Base-by-base conservation (phyloP, 2,329 filamentous ascomycete species). In the Nemania abortiva region DNA sequence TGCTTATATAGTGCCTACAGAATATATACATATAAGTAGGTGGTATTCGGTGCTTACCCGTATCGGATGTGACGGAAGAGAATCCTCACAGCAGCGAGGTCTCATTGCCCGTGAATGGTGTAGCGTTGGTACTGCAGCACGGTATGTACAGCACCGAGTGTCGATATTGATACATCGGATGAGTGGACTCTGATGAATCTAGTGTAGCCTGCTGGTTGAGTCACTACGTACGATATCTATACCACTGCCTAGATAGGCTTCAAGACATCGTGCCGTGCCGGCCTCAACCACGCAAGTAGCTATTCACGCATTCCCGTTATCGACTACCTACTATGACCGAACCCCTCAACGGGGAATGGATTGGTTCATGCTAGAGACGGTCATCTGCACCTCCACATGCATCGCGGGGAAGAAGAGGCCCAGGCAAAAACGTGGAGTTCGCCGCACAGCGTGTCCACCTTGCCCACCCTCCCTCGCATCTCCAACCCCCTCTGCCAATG, bases 321-420 rank as follows among this genome's bases (percentile, higher is more conserved):
- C 24, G 37, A 57, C 29, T 29, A 29, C 45, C 24, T 29, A 57
- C 29, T n/a, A 34, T 15, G 47, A 39, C 47, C 66, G 69, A 75
- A 77, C 67, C 65, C 63, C 64, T 70, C 68, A 69, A 59, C 69
- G 63, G 64, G 69, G 66, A 68, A 72, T 74, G 69, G 75, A 68
- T 72, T 74, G 69, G 75, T 77, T 78, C 75, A 72, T 70, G 72
- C 57, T 53, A 70, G 63, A 62, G 67, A 70, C 70, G 74, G 75
- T 77, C 76, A 78, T 75, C 72, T 77, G 75, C 76, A 75, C 72
- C 72, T 72, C 68, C 66, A 57, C 72, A 63, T 75, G 73, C 74
- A 75, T 74, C 69, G 71, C 71, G 73, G 74, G 76, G 74, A 73
- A 73, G 70, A 70, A 50, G 63, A 70, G 68, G 65, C 20, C 72